These are phyloP conservation scores for Huntiella decipiens DNA, from an alignment of 2,329 filamentous ascomycete species.

Conservation along the genomic window DNA sequence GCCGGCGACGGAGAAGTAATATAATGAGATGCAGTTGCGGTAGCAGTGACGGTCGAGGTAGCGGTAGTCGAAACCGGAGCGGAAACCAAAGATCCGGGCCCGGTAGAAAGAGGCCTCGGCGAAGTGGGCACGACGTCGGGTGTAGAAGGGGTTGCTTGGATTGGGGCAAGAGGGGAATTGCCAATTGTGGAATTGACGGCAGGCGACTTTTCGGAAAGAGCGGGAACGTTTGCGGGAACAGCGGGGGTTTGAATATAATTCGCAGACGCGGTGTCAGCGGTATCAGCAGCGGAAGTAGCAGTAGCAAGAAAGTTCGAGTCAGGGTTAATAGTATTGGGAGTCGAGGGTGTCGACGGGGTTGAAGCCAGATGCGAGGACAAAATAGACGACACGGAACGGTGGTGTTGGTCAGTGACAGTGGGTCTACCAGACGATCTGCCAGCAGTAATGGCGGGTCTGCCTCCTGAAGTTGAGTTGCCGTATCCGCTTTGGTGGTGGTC, in stretches of 20 bases:
- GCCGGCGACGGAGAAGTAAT: not conserved
- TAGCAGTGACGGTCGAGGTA: slow-evolving; percentile 7
- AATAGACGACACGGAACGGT: not conserved
- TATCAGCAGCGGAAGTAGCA: not conserved
- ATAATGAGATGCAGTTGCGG: not conserved
- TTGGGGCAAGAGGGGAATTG: too few species aligned
- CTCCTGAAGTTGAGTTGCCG: not conserved
- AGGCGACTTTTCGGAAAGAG: not conserved
- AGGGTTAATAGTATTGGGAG: not conserved
- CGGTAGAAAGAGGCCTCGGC: not conserved
- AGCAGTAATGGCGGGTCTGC: not conserved
- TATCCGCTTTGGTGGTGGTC: not conserved
- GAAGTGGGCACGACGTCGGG: not conserved
- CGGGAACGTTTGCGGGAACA: not conserved
- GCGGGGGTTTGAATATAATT: not conserved
- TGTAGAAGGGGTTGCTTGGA: not conserved
- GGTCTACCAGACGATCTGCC: too few species aligned
- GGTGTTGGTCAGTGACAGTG: too few species aligned
- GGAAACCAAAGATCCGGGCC: slow-evolving; percentile 3
- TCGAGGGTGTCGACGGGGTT: not conserved
- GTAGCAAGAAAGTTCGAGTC: not conserved
- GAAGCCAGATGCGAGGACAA: slow-evolving; percentile 5
- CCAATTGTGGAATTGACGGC: not conserved
- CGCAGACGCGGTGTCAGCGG: too few species aligned
- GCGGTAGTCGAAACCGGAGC: slow-evolving; percentile 5